A percentile compares a stretch with the other conserved stretches of the same genome.
These are phyloP conservation scores for Acanthamoeba quina DNA, from an alignment of 208 protist species.

Conservation along the genomic window DNA sequence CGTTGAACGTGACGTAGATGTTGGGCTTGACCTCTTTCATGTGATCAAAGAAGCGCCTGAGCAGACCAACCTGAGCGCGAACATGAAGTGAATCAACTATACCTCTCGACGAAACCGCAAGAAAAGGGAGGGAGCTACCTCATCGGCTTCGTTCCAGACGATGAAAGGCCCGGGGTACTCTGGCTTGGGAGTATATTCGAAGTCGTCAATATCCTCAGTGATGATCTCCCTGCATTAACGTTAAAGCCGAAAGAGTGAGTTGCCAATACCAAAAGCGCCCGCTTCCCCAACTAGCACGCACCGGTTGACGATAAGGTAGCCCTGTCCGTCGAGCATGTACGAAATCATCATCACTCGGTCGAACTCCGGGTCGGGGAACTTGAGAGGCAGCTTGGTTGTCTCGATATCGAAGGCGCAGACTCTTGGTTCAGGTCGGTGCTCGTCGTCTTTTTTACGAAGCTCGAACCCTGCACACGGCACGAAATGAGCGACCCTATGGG, in stretches of 20 bases:
- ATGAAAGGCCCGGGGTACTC: conserved; percentile 98
- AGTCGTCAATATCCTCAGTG: conserved; percentile 97
- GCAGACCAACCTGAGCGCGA: conserved; percentile 85
- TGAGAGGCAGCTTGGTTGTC: conserved; percentile 98
- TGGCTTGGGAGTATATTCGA: conserved; percentile 99
- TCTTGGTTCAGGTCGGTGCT: conserved; percentile 93
- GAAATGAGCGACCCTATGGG: not conserved
- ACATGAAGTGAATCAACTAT: not conserved
- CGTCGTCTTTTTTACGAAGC: conserved; percentile 87
- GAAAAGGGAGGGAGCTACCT: conserved; percentile 81
- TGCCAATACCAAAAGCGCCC: not conserved
- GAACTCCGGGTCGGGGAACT: conserved; percentile 97
- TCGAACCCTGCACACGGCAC: not conserved
- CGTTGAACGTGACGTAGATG: conserved; percentile 99
- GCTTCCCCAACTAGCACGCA: not conserved
- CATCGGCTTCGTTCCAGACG: conserved; percentile 97
- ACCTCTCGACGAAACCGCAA: not conserved
- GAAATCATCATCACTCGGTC: conserved; percentile 99
- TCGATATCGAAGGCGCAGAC: conserved; percentile 99
- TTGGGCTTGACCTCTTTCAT: conserved; percentile 97
- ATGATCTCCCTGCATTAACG: conserved; percentile 98
- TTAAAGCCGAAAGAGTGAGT: not conserved
- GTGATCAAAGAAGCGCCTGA: conserved; percentile 97
- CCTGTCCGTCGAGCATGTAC: conserved; percentile 99
- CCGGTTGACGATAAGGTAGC: conserved; percentile 98